phyloP scores from a whole-genome alignment of 2,329 filamentous ascomycete species.

The Fusarium protoensiforme region DNA sequence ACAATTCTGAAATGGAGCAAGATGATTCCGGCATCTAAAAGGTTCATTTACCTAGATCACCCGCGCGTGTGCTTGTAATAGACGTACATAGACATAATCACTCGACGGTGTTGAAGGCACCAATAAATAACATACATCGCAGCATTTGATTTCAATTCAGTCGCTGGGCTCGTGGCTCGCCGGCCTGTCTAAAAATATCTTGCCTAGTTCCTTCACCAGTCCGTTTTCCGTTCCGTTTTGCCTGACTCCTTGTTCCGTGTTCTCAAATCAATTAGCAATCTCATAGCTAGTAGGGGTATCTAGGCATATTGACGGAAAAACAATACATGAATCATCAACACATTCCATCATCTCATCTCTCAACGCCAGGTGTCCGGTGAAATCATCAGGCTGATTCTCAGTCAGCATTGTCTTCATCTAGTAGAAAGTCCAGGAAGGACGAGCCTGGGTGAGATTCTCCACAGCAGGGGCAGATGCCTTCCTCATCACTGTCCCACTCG shows the following conservation, averaged over 20 bases:
- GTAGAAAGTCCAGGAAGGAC: conserved; percentile 48
- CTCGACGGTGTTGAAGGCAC: neutral
- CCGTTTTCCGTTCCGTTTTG: conserved; percentile 4
- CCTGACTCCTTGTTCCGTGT: conserved; percentile 7
- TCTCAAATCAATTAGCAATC: conserved; percentile 32
- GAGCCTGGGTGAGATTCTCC: conserved; percentile 52
- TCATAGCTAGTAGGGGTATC: conserved; percentile 40
- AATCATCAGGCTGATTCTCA: conserved; percentile 35
- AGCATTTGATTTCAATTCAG: neutral
- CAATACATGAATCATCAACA: conserved; percentile 30
- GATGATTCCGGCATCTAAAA: conserved; percentile 36
- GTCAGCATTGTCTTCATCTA: conserved; percentile 44
- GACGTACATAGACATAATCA: conserved; percentile 9
- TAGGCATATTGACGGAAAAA: conserved; percentile 39
- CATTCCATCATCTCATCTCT: conserved; percentile 3
- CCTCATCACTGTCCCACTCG: conserved; percentile 50
- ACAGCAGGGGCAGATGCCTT: conserved; percentile 54
- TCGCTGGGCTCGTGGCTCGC: neutral
- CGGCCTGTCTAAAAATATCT: conserved; percentile 15
- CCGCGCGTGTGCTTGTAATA: neutral
- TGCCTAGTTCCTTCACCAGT: neutral
- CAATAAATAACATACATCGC: neutral
- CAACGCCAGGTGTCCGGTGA: conserved; percentile 20
- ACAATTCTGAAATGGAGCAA: conserved; percentile 25
- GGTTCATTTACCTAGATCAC: neutral